Conservation (phyloP, 2,329 filamentous ascomycete genomes). For the Arthrobotrys conoides region DNA sequence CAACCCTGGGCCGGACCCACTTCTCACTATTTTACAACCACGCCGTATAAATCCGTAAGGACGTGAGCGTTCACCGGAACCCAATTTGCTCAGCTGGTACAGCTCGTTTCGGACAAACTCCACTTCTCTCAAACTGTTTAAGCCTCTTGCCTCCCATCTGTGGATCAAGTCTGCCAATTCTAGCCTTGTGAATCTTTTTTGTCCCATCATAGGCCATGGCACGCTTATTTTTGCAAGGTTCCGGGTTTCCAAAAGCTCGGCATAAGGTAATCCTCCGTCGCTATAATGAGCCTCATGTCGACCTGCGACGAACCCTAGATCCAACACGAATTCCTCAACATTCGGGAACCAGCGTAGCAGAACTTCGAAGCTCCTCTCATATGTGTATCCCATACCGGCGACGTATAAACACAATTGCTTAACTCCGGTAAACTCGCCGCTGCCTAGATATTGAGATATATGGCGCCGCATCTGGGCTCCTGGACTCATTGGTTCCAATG, state of each 20-base stretch:
- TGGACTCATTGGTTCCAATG: slow-evolving; percentile 9
- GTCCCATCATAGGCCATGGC: slow-evolving; percentile 20
- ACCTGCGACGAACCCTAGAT: slow-evolving; percentile 24
- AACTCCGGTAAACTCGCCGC: slow-evolving; percentile 10
- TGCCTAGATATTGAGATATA: neutral
- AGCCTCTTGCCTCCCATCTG: slow-evolving; percentile 23
- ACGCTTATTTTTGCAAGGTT: slow-evolving; percentile 23
- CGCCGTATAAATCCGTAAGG: slow-evolving; percentile 25
- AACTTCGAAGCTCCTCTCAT: slow-evolving; percentile 14
- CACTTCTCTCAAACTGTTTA: slow-evolving; percentile 15
- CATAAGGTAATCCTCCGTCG: slow-evolving; percentile 8
- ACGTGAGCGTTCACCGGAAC: slow-evolving; percentile 14
- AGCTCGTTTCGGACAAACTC: slow-evolving; percentile 16
- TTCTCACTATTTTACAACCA: slow-evolving; percentile 16
- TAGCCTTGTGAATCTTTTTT: slow-evolving; percentile 13
- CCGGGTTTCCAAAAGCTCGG: slow-evolving; percentile 16
- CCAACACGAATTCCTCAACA: slow-evolving; percentile 22
- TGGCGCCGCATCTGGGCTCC: slow-evolving; percentile 17
- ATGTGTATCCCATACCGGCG: slow-evolving; percentile 3
- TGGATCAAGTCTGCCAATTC: slow-evolving; percentile 23
- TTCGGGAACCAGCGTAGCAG: slow-evolving; percentile 26
- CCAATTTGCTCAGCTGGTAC: slow-evolving; percentile 16
- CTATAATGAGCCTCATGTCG: slow-evolving; percentile 26
- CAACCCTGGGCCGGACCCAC: slow-evolving; percentile 19
- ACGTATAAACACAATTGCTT: slow-evolving; percentile 10